Evolutionary conservation across 805 yeast genomes (phyloP), one percentile per base, ranked within the genome.

Genomic region (Candida fluviatilis): DNA sequence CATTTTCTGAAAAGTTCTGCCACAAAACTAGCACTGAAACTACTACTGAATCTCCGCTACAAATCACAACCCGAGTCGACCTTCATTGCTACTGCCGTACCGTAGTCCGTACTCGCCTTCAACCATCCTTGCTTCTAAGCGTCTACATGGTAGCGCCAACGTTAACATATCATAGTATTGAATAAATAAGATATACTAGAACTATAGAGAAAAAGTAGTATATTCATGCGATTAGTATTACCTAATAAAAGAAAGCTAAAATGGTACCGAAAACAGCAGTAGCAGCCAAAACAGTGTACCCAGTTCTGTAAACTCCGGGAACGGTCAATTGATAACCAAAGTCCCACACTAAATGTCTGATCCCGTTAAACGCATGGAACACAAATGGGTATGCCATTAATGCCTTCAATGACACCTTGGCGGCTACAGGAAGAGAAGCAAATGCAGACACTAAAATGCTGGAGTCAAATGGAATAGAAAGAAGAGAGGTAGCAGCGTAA

Each of bases 341-440:
- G 62, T 93, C 99, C 99, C 99, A 93, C 39, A 86, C 57, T 64
- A 91, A 69, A 63, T 93, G 99, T 76, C 99, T 87, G 47, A 91
- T 43, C 53, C 98, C 97, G 61, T 90, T 88, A 60, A 73, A 78
- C 34, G 76, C 55, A 66, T 93, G 99, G 83, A 78, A 89, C 21
- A 84, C 84, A 64, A 93, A 88, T 49, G 96, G 90, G 70, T 77
- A 77, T 6, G 93, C 79, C 56, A 82, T 77, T 29, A 77, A 55
- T 36, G 82, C 80, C 72, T 93, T 93, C 41, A 78, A 66, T 17
- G 72, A 68, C 41, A 76, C 50, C 65, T 89, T 84, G 29, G 75
- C 68, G 39, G 70, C 71, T 14, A 76, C 57, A 31, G 96, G 93
- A 46, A 84, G 69, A 15, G 80, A 71, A 27, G 82, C 80, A 52